Percentiles rank a stretch among this genome's conserved stretches.
These are phyloP conservation scores for Taxillus chinensis DNA, from an alignment of 164 flowering plant species.

Conservation along the genomic window DNA sequence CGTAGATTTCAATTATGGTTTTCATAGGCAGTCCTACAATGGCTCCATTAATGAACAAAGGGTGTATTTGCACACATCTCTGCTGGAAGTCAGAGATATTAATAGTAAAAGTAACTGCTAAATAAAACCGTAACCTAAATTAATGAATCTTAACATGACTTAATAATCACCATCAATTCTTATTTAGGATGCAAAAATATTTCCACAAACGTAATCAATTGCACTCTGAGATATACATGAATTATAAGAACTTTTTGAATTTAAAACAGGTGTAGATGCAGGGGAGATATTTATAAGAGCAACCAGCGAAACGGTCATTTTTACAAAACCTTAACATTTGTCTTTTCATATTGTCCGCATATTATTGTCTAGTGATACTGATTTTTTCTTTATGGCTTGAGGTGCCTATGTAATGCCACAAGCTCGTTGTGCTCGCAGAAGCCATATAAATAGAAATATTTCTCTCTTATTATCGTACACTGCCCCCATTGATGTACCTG, in stretches of 20 bases:
- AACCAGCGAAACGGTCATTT: slow-evolving; percentile 17
- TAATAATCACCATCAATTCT: neutral
- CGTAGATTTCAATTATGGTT: no score
- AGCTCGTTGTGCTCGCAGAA: neutral
- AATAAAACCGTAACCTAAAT: no score
- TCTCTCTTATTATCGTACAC: neutral
- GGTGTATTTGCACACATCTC: no score
- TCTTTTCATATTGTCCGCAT: slow-evolving; percentile 29
- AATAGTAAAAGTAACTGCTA: no score
- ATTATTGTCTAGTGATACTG: slow-evolving; percentile 10
- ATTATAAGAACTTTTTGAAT: slow-evolving; percentile 11
- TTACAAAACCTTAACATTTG: slow-evolving; percentile 36
- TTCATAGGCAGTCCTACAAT: no score
- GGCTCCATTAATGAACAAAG: no score
- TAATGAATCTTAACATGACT: neutral
- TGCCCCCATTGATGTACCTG: neutral
- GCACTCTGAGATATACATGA: slow-evolving; percentile 14
- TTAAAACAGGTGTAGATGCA: slow-evolving; percentile 16
- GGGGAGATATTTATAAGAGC: slow-evolving; percentile 11
- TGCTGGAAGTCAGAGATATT: no score
- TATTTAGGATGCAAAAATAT: no score
- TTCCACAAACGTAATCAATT: no score
- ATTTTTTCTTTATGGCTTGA: neutral
- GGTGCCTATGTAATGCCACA: neutral
- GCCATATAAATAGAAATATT: neutral